Conservation (phyloP, 164 flowering plant genomes). For the Sextonia rubra region DNA sequence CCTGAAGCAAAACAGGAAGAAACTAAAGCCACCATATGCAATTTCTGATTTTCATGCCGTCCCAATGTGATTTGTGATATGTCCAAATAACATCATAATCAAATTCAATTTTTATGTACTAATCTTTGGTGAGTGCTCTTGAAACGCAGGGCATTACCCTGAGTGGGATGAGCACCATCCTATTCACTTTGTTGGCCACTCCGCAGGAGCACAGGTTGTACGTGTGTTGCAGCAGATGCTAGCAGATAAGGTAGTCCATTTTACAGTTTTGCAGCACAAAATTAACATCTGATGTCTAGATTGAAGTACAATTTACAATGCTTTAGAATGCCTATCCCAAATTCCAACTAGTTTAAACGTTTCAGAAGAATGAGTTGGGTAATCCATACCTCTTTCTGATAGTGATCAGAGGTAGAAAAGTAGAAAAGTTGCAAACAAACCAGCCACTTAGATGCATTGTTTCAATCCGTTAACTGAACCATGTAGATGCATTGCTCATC, state of each 20-base stretch:
- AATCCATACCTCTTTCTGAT: not conserved
- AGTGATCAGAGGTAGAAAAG: not conserved
- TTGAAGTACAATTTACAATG: not conserved
- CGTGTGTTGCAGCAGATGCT: conserved; percentile 99
- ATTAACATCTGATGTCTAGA: not conserved
- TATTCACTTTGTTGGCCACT: conserved; percentile 95
- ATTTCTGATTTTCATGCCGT: not conserved
- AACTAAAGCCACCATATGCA: too few relatives aligned
- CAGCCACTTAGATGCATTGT: not conserved
- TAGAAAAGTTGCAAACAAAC: not conserved
- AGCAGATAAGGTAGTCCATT: conserved; percentile 66
- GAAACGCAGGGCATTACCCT: conserved; percentile 67
- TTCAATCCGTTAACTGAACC: not conserved
- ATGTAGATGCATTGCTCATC: not conserved
- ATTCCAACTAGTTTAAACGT: not conserved
- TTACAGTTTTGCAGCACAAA: not conserved
- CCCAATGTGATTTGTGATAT: not conserved
- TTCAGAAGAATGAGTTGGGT: not conserved
- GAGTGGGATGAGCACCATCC: conserved; percentile 99
- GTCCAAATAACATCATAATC: not conserved
- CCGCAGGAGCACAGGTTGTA: conserved; percentile 96
- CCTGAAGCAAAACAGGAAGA: too few relatives aligned
- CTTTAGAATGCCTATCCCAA: not conserved
- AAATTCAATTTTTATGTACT: not conserved
- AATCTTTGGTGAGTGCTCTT: not conserved